Percentiles rank a stretch among this genome's conserved stretches.
These are phyloP conservation scores for Penicillium paxilli DNA, from an alignment of 495 filamentous ascomycete species.

Conservation along the genomic window DNA sequence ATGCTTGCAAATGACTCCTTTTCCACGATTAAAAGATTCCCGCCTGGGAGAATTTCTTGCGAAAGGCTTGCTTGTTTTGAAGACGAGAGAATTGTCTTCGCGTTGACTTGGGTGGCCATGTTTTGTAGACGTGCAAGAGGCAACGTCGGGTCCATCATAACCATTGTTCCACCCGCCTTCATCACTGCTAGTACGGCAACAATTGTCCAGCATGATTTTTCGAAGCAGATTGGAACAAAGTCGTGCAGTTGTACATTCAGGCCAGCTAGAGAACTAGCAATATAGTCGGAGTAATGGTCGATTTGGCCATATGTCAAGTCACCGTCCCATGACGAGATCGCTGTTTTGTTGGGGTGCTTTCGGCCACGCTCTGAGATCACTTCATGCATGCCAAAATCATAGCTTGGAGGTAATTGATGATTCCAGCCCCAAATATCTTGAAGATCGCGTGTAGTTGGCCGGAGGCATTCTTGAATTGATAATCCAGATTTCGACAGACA, in stretches of 20 bases:
- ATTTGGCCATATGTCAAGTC: constrained; percentile 46
- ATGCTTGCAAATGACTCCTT: constrained; percentile 16
- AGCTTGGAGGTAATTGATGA: constrained; percentile 26
- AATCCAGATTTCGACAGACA: constrained; percentile 23
- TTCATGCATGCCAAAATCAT: constrained; percentile 47
- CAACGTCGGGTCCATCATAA: constrained; percentile 38
- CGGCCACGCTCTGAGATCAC: constrained; percentile 39
- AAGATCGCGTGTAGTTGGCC: constrained; percentile 28
- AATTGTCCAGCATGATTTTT: constrained; percentile 49
- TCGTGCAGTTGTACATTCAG: constrained; percentile 33
- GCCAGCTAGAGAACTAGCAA: constrained; percentile 27
- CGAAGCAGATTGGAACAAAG: constrained; percentile 44
- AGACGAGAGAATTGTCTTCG: constrained; percentile 34
- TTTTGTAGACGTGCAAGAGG: constrained; percentile 41
- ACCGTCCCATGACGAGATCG: constrained; percentile 51
- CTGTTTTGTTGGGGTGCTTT: constrained; percentile 32
- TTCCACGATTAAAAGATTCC: constrained; percentile 29
- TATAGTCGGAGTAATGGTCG: constrained; percentile 32
- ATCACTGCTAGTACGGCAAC: constrained; percentile 45
- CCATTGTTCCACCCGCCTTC: constrained; percentile 42
- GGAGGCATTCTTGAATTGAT: constrained; percentile 26
- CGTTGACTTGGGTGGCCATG: constrained; percentile 34
- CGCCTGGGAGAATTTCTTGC: constrained; percentile 25
- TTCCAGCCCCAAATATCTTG: constrained; percentile 38
- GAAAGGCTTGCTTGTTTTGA: constrained; percentile 26